phyloP scores from a whole-genome alignment of 2,329 filamentous ascomycete genomes.

The Macrophomina pseudophaseolina region DNA sequence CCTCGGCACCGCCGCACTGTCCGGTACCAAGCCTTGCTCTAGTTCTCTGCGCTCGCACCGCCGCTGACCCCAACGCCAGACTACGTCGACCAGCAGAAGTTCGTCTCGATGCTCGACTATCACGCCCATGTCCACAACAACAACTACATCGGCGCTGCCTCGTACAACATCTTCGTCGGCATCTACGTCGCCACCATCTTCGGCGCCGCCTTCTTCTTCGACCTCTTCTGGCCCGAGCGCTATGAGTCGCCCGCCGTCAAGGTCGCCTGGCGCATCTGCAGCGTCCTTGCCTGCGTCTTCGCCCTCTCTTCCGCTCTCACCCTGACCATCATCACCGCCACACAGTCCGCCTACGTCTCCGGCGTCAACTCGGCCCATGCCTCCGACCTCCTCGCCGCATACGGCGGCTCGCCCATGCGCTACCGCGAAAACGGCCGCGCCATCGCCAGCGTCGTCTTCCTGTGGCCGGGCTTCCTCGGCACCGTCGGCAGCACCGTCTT shows the following conservation, averaged over 20 bases:
- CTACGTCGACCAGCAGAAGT: slow-evolving; percentile 60
- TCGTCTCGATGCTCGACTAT: slow-evolving; percentile 48
- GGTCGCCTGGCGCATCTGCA: slow-evolving; percentile 60
- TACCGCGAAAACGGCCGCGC: slow-evolving; percentile 58
- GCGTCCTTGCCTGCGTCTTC: slow-evolving; percentile 54
- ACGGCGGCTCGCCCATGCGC: slow-evolving; percentile 46
- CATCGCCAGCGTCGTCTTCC: slow-evolving; percentile 57
- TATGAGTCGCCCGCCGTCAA: slow-evolving; percentile 55
- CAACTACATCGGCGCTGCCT: slow-evolving; percentile 60
- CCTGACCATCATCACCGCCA: slow-evolving; percentile 58
- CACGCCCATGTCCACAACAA: slow-evolving; percentile 58
- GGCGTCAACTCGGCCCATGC: slow-evolving; percentile 45
- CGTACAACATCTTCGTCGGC: slow-evolving; percentile 65
- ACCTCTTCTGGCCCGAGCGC: slow-evolving; percentile 65
- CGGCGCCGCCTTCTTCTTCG: slow-evolving; percentile 65
- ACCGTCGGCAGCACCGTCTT: slow-evolving; percentile 48
- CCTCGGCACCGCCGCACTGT: slow-evolving; percentile 60
- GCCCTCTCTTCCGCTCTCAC: slow-evolving; percentile 55
- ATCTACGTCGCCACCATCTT: slow-evolving; percentile 64
- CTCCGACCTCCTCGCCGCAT: slow-evolving; percentile 33
- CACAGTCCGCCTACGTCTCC: slow-evolving; percentile 47
- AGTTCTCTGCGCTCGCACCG: not conserved
- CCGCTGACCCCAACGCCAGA: slow-evolving; percentile 41
- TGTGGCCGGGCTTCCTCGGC: slow-evolving; percentile 58
- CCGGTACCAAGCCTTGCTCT: slow-evolving; percentile 45